Conservation (phyloP, 75 land plant genomes). For the Pinus albicaulis region DNA sequence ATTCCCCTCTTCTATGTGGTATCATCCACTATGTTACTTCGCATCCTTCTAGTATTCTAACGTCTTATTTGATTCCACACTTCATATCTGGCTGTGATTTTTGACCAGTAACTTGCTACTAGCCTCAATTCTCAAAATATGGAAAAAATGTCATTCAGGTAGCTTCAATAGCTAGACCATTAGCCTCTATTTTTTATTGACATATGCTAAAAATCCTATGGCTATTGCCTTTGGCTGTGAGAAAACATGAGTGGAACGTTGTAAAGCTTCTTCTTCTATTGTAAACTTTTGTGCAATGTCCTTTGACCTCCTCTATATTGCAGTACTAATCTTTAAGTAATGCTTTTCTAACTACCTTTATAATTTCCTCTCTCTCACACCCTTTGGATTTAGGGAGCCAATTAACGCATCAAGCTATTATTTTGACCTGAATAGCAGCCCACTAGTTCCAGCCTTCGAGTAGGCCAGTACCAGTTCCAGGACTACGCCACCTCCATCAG, state of each 20-base stretch:
- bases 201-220: constrained; percentile 61
- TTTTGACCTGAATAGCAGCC: no score
- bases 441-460: no score
- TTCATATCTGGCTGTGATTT: neutral
- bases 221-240: constrained; percentile 43
- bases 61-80: no score
- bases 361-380: constrained; percentile 77
- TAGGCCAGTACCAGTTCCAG: no score
- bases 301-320: constrained; percentile 85
- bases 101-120: neutral
- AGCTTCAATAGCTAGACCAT: neutral
- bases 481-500: no score
- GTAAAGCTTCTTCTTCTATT: constrained; percentile 54
- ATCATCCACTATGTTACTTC: no score
- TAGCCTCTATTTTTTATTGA: constrained; percentile 36
- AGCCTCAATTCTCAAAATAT: neutral
- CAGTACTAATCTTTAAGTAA: constrained; percentile 35
- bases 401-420: no score
- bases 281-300: constrained; percentile 46
- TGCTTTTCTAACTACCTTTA: constrained; percentile 63
- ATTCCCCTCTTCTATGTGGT: no score
- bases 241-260: constrained; percentile 80
- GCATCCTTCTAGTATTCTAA: no score
- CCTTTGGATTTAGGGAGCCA: no score
- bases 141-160: neutral